These are phyloP conservation scores for Rhazya stricta DNA, from an alignment of 257 asterid genomes.

Conservation along the genomic window DNA sequence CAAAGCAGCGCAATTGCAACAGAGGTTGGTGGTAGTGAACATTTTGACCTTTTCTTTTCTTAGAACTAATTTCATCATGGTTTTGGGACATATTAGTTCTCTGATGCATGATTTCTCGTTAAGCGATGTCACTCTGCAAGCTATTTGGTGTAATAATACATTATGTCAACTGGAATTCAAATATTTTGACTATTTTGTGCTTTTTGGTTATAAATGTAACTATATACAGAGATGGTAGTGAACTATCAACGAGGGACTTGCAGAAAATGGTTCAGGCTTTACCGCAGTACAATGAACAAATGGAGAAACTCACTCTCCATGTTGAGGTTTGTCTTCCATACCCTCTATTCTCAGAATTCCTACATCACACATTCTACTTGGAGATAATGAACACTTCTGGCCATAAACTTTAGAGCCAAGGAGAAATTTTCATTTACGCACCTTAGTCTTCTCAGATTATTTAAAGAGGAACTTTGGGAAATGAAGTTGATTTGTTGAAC, in stretches of 20 bases:
- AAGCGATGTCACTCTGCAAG: not conserved
- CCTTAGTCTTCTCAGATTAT: not conserved
- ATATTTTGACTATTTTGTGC: not conserved
- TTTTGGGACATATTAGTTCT: not conserved
- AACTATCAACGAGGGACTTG: conserved; percentile 84
- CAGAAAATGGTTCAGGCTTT: conserved; percentile 98
- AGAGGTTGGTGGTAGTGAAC: conserved; percentile 52
- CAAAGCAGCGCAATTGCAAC: conserved; percentile 96
- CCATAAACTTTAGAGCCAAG: not conserved
- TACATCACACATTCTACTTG: not conserved
- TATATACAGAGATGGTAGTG: conserved; percentile 73
- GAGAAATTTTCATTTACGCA: not conserved
- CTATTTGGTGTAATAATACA: not conserved
- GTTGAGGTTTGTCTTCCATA: conserved; percentile 63
- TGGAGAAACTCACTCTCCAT: conserved; percentile 85
- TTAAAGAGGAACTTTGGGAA: not conserved
- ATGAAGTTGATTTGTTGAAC: conserved; percentile 1
- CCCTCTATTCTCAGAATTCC: conserved; percentile 1
- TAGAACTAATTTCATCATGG: not conserved
- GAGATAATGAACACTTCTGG: not conserved
- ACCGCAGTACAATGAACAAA: conserved; percentile 91
- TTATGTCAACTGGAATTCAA: not conserved
- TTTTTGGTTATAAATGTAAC: conserved; percentile 5
- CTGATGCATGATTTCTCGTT: not conserved
- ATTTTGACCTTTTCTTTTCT: not conserved